Evolutionary conservation across 345 rosid species (phyloP), one percentile per base, ranked within the genome.

Genomic region (Diplotaxis tenuifolia): DNA sequence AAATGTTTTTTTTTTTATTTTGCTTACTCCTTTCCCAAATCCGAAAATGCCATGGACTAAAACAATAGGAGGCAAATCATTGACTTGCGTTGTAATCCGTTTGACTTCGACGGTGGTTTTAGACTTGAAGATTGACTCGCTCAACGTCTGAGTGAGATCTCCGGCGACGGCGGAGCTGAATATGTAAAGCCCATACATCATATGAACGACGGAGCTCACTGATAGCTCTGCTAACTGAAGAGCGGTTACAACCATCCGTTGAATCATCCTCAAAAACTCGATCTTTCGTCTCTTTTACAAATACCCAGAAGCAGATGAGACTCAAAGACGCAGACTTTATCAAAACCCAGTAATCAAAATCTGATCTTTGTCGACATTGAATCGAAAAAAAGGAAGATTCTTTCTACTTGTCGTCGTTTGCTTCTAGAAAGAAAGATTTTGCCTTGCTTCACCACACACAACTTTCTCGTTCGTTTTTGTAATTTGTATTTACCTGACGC

Each of bases 11-110:
- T 1, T 25, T 47, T 8, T 34, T n/a, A n/a, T n/a, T 1, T 23
- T 25, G 28, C 67, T 70, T 70, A 96, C 98, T 87, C 98, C 99
- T 85, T 96, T 86, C 14, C 99, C 99, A 80, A 96, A 96, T 63
- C 99, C 99, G 57, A 96, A 96, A 82, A 96, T 92, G 52, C 99
- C 99, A 81, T 96, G 99, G 23, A 96, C 93, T 54, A 96, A 59
- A 32, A 96, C 99, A 70, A 96, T 90, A 18, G 98, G 98, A 80
- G 96, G 89, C 78, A 92, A 47, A 76, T 71, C 83, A 76, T 32
- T 73, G 54, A 42, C 76, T 56, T 64, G 68, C 18, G 78, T 68
- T 14, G 47, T 32, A 18, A 79, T 83, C 14, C 74, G 82, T 72
- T 81, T 84, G 6, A 77, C 75, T 65, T 66, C 82, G 67, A 79